A percentile compares a stretch with the other conserved stretches of the same genome.
Evolutionary conservation across 2,329 filamentous ascomycete species (phyloP).

Genomic region (Venturia asperata): DNA sequence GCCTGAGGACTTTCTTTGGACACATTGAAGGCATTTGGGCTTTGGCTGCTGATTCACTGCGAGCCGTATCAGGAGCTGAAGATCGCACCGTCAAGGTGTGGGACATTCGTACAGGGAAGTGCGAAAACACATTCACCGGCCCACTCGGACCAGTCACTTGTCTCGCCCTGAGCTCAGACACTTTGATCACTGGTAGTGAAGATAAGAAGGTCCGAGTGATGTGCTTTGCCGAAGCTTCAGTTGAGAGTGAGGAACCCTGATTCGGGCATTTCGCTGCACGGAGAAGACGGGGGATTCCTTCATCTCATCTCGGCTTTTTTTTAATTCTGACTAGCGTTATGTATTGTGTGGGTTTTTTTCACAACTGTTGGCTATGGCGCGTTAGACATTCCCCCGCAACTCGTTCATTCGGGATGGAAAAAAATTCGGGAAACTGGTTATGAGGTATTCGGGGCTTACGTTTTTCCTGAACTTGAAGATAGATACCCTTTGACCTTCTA

Average conservation of each 20-base stretch:
- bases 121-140: conserved; percentile 85
- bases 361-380: not conserved
- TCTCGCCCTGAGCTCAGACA: conserved; percentile 80
- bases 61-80: conserved; percentile 82
- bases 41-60: conserved; percentile 77
- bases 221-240: conserved; percentile 16
- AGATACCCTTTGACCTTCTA: not conserved
- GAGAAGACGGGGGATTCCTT: not conserved
- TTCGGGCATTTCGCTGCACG: not conserved
- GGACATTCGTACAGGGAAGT: conserved; percentile 86
- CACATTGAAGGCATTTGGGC: conserved; percentile 96
- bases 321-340: conserved; percentile 2
- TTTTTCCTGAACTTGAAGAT: not conserved
- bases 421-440: not conserved
- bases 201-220: conserved; percentile 78
- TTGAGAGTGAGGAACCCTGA: not conserved
- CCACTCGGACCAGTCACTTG: conserved; percentile 90
- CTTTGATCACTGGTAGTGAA: conserved; percentile 86
- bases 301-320: not conserved
- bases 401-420: not conserved
- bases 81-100: conserved; percentile 94
- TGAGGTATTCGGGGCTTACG: not conserved
- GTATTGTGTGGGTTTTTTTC: not conserved
- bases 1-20: conserved; percentile 88
- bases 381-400: not conserved